Base-by-base conservation (phyloP, 305 asterid genomes). In the Rubia tinctorum region DNA sequence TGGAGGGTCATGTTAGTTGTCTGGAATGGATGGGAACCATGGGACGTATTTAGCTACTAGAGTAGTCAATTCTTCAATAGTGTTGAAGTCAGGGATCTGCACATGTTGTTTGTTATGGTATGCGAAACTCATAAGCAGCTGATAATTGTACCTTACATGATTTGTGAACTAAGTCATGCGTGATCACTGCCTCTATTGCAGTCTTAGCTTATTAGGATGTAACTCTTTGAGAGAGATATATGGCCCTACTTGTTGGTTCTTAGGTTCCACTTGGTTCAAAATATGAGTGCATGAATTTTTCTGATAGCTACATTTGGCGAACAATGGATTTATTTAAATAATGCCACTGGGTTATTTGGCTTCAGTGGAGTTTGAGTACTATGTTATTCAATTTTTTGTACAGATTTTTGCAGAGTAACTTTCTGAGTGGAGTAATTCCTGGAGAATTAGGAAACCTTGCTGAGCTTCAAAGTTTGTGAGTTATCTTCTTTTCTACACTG, bases 381-480 rank as follows among this genome's bases (percentile, higher is more conserved):
- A 37, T 30, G 53, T 55, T 25, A 20, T 62, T 63, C 62, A 3
- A 30, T 73, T 71, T 79, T 78, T 73, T 77, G 58, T 76, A 73
- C 96, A 95, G 99, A 79, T 89, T 77, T 86, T 82, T 95, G 87
- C 99, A 95, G 96, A 95, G 97, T 67, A 95, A 95, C 84, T 95
- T 87, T 87, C 80, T 92, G 77, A 90, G 99, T 76, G 98, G 98
- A 75, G 66, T 23, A 70, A 89, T 95, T 84, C 99, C 99, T 42
- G 77, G 80, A 77, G 97, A 95, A 76, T 75, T 95, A 83, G 99
- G 95, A 68, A 88, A 91, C 85, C 90, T 92, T 79, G 81, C 88
- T 23, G 85, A 81, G 86, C 96, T 95, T 75, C 88, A 92, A 82
- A 77, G 74, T 74, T 75, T 95, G 99, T 92, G 83, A 88, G 99